Conservation (phyloP, 768 basidiomycete species). For the Russula earlei region DNA sequence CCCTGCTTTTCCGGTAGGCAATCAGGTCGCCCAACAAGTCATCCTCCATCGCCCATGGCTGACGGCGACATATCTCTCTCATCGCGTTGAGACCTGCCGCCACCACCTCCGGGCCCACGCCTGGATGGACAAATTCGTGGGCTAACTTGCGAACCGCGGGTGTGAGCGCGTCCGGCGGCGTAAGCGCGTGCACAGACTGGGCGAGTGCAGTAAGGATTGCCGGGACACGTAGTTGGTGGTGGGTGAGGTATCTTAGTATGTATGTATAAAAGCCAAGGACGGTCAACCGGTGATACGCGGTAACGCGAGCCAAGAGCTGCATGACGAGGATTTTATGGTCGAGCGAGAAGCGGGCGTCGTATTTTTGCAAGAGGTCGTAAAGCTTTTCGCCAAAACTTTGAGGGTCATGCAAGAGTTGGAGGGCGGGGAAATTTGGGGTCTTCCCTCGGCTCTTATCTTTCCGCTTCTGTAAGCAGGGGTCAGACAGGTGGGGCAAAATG, state of each 20-base stretch:
- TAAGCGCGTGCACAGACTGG: constrained; percentile 90
- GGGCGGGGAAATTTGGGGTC: constrained; percentile 76
- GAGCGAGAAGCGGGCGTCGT: constrained; percentile 92
- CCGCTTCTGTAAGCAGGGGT: constrained; percentile 29
- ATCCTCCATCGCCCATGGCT: constrained; percentile 96
- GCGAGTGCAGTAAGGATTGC: constrained; percentile 90
- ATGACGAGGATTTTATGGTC: constrained; percentile 97
- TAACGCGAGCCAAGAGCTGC: constrained; percentile 91
- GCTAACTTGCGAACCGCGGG: constrained; percentile 90
- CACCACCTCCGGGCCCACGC: constrained; percentile 91
- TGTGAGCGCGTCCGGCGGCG: constrained; percentile 84
- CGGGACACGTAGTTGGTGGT: constrained; percentile 88
- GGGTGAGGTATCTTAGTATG: constrained; percentile 85
- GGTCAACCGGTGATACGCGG: constrained; percentile 87
- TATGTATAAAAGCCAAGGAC: constrained; percentile 95
- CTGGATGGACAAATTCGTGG: constrained; percentile 94
- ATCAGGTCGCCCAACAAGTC: constrained; percentile 87
- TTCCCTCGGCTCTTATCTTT: constrained; percentile 22
- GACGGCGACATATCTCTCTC: constrained; percentile 85
- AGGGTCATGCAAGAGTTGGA: constrained; percentile 89
- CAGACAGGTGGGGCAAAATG: background rate
- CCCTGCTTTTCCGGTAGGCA: constrained; percentile 90
- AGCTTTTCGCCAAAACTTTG: constrained; percentile 94
- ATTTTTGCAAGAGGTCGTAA: constrained; percentile 69
- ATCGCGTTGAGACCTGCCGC: constrained; percentile 96